phyloP scores from a whole-genome alignment of 1,284 basidiomycete genomes.

The Rugosomyces carneus region DNA sequence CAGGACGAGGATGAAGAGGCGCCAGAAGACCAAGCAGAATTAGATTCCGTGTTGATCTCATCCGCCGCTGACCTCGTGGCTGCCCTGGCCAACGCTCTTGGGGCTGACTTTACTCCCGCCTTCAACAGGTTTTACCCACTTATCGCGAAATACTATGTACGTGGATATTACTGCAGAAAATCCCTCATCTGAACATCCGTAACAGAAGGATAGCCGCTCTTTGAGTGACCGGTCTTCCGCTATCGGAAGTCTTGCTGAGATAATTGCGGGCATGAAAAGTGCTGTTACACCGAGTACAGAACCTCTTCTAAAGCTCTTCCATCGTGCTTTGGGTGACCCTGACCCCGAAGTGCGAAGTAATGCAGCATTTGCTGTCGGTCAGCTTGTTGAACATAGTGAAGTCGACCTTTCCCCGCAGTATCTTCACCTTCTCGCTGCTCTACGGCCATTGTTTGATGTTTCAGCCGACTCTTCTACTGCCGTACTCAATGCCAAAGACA shows the following conservation, averaged over 20 bases:
- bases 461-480: slow-evolving; percentile 54
- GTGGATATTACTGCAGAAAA: slow-evolving; percentile 25
- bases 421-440: slow-evolving; percentile 69
- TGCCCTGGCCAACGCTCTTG: slow-evolving; percentile 82
- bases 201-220: slow-evolving; percentile 78
- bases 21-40: slow-evolving; percentile 87
- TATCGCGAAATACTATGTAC: slow-evolving; percentile 89
- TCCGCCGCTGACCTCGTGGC: slow-evolving; percentile 95
- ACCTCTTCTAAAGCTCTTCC: slow-evolving; percentile 79
- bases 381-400: slow-evolving; percentile 86
- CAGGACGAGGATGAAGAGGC: slow-evolving; percentile 83
- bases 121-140: slow-evolving; percentile 87
- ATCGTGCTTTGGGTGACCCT: slow-evolving; percentile 76
- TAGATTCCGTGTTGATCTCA: slow-evolving; percentile 93
- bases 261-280: slow-evolving; percentile 88
- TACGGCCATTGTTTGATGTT: slow-evolving; percentile 81
- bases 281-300: slow-evolving; percentile 86
- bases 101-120: slow-evolving; percentile 79
- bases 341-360: slow-evolving; percentile 95
- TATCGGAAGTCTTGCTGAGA: slow-evolving; percentile 93
- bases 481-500: slow-evolving; percentile 86
- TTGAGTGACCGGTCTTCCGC: slow-evolving; percentile 90
- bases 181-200: slow-evolving; percentile 12
- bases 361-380: slow-evolving; percentile 91
- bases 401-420: slow-evolving; percentile 85